A percentile compares a stretch with the other conserved stretches of the same genome.
These are phyloP conservation scores for Aegilops umbellulata DNA, from an alignment of 176 grass and related monocot species.

Conservation along the genomic window DNA sequence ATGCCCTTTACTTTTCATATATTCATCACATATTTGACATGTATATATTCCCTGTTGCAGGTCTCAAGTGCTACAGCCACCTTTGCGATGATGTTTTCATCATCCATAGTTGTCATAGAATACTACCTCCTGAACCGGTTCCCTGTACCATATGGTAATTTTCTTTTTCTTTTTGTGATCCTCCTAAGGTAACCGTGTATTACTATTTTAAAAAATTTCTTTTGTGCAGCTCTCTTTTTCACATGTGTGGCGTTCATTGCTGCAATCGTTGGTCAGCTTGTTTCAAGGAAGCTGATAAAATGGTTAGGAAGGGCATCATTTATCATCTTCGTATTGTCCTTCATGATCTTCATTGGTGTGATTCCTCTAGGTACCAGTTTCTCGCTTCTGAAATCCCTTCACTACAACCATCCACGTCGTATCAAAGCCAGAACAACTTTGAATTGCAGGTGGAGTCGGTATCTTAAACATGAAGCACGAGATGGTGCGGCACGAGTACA, in stretches of 20 bases:
- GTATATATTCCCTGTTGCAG: constrained; percentile 9
- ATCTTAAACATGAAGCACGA: constrained; percentile 48
- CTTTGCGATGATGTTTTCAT: constrained; percentile 94
- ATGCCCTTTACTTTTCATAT: not conserved
- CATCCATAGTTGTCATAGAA: constrained; percentile 74
- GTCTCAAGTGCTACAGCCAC: constrained; percentile 85
- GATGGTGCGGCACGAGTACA: constrained; percentile 57
- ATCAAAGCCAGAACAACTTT: not conserved
- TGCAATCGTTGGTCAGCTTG: constrained; percentile 51
- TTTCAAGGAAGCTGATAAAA: constrained; percentile 54
- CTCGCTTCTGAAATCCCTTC: not conserved
- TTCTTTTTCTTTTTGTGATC: not conserved
- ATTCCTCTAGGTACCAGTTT: constrained; percentile 45
- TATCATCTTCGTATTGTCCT: constrained; percentile 72
- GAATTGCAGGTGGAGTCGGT: constrained; percentile 53
- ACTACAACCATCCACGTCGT: not conserved
- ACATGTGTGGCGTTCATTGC: constrained; percentile 35
- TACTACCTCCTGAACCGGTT: constrained; percentile 72
- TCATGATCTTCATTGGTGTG: constrained; percentile 62
- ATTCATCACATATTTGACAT: not conserved
- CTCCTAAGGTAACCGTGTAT: not conserved
- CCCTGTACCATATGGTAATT: constrained; percentile 67
- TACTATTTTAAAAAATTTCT: not conserved
- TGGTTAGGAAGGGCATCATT: constrained; percentile 70
- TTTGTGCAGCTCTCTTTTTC: constrained; percentile 57